phyloP scores from a whole-genome alignment of 2,329 filamentous ascomycete species.

The Eutypa lata region DNA sequence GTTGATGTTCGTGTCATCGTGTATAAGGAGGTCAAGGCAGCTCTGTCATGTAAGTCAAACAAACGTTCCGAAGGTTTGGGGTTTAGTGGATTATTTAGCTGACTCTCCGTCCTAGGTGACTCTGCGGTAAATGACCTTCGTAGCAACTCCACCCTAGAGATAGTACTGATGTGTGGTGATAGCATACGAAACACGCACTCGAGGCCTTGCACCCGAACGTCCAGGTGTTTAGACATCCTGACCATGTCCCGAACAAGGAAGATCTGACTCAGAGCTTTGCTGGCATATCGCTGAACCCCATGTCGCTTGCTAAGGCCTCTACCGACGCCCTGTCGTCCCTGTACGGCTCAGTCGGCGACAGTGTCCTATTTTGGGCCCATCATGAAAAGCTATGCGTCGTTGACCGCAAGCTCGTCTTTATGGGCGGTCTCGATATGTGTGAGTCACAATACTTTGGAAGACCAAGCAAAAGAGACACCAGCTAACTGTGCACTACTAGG shows the following conservation, averaged over 20 bases:
- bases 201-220: constrained; percentile 81
- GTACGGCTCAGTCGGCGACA: constrained; percentile 77
- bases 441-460: constrained; percentile 17
- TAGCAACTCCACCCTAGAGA: background rate
- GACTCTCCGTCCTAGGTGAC: constrained; percentile 30
- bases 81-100: constrained; percentile 4
- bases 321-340: constrained; percentile 71
- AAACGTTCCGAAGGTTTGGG: constrained; percentile 29
- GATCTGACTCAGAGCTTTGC: constrained; percentile 63
- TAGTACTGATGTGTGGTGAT: constrained; percentile 21
- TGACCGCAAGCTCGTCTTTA: constrained; percentile 78
- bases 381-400: constrained; percentile 88
- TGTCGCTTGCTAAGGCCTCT: constrained; percentile 63
- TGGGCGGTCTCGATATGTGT: constrained; percentile 87
- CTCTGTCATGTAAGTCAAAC: constrained; percentile 66
- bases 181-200: constrained; percentile 77
- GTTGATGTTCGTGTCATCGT: constrained; percentile 84
- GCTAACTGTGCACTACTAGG: constrained; percentile 41
- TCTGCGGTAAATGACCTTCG: constrained; percentile 39
- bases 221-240: constrained; percentile 84
- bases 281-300: constrained; percentile 36
- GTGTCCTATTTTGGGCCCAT: constrained; percentile 88
- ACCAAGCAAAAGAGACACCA: background rate
- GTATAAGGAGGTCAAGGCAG: constrained; percentile 86
- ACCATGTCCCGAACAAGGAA: constrained; percentile 72